Base-by-base conservation (phyloP, 75 land plant species). In the Gnetum montanum region DNA sequence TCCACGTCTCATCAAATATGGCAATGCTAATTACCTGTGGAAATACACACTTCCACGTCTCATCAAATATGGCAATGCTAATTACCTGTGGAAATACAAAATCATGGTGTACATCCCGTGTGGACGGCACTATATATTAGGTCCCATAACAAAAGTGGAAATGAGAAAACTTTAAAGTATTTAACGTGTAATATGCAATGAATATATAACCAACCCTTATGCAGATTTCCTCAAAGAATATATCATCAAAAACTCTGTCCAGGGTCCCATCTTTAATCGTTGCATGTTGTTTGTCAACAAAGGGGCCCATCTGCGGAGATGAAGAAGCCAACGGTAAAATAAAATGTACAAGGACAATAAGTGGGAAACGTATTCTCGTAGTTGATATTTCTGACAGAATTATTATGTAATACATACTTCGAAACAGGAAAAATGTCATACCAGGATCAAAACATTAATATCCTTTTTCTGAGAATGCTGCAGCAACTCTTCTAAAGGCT, bases 271-370 rank as follows among this genome's bases (percentile, higher is more conserved):
- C 77, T 62, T 82, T 85, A 44, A 94, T 78, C 19, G 82, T 73
- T 43, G 91, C 85, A 74, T 90, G 99, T 26, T 94, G 96, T 36
- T 83, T 75, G 72, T 94, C 99, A 56, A 94, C 47, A 72, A 94
- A 94, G 20, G 99, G 99, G 6, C 99, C 99, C 71, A 89, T 65
- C 96, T 89, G 73, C 19, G 33, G 53, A 58, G 4, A 26, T 10
- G 8, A 27, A 18, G 43, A n/a, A n/a, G n/a, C n/a, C n/a, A n/a
- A n/a, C n/a, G n/a, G n/a, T n/a, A n/a, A n/a, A n/a, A n/a, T n/a
- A n/a, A n/a, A n/a, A n/a, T n/a, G n/a, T n/a, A n/a, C n/a, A n/a
- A n/a, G n/a, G n/a, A n/a, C n/a, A n/a, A n/a, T n/a, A n/a, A n/a
- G n/a, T n/a, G n/a, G n/a, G n/a, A n/a, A n/a, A n/a, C n/a, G n/a